Percentiles rank a stretch among this genome's conserved stretches.
Conservation (phyloP, 2,329 filamentous ascomycete genomes). For the Nannizziopsis barbatae region DNA sequence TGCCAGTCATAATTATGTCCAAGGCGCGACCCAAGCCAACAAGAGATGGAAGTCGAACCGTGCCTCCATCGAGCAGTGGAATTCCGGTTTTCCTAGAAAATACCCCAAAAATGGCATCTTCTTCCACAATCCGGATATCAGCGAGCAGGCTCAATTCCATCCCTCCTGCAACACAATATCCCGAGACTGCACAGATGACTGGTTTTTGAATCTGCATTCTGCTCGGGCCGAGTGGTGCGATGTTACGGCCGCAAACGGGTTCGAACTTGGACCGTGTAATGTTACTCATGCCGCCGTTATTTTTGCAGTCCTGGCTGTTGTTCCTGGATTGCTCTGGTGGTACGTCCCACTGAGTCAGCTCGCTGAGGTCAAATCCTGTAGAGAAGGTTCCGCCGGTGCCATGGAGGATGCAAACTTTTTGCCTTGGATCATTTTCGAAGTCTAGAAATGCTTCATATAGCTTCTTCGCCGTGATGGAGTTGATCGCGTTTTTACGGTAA, state of each 20-base stretch:
- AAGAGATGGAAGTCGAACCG: constrained; percentile 42
- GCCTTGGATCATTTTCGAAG: constrained; percentile 41
- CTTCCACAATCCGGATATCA: constrained; percentile 45
- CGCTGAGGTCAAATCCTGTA: constrained; percentile 44
- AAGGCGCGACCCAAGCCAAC: constrained; percentile 44
- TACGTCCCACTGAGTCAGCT: constrained; percentile 26
- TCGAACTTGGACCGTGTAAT: constrained; percentile 19
- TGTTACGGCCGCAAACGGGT: constrained; percentile 28
- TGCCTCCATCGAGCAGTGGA: constrained; percentile 44
- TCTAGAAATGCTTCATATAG: constrained; percentile 39
- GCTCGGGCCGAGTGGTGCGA: constrained; percentile 44
- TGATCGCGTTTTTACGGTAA: constrained; percentile 43
- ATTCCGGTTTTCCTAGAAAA: constrained; percentile 47
- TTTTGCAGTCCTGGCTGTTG: neutral
- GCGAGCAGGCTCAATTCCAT: constrained; percentile 44
- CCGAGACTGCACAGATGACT: constrained; percentile 42
- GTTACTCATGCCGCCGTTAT: neutral
- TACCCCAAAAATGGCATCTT: constrained; percentile 45
- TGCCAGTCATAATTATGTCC: constrained; percentile 48
- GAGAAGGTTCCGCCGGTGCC: constrained; percentile 42
- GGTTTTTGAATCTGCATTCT: constrained; percentile 43
- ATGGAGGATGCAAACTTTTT: constrained; percentile 44
- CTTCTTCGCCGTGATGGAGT: constrained; percentile 38
- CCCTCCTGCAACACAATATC: constrained; percentile 45
- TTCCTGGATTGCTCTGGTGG: neutral